Percentiles rank a stretch among this genome's conserved stretches.
Conservation (phyloP, 345 rosid species). For the Dipteronia dyeriana region DNA sequence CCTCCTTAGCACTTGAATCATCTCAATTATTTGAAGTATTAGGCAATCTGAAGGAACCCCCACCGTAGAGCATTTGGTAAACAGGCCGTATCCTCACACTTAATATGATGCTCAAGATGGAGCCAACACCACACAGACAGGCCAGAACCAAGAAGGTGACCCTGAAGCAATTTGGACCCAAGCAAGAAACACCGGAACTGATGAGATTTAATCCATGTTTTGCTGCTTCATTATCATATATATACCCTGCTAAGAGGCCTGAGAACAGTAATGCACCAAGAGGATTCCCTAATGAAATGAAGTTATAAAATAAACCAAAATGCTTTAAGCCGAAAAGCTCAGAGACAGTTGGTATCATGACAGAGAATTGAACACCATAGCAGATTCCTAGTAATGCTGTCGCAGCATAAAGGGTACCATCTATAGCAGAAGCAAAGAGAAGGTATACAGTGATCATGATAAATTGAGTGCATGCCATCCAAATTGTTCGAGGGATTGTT, state of each 20-base stretch:
- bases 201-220: conserved; percentile 36
- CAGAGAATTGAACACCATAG: conserved; percentile 62
- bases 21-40: conserved; percentile 40
- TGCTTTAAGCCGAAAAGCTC: conserved; percentile 69
- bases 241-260: conserved; percentile 60
- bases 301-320: conserved; percentile 56
- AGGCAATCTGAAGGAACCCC: conserved; percentile 59
- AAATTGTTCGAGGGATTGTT: conserved; percentile 55
- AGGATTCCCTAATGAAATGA: conserved; percentile 67
- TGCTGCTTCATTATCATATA: conserved; percentile 59
- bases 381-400: conserved; percentile 64
- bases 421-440: conserved; percentile 55
- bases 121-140: conserved; percentile 47
- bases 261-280: conserved; percentile 67
- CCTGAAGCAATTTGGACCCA: conserved; percentile 67
- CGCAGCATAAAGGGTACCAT: conserved; percentile 52
- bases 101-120: conserved; percentile 43
- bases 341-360: conserved; percentile 68
- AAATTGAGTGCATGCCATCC: conserved; percentile 57
- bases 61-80: conserved; percentile 57
- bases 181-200: conserved; percentile 40
- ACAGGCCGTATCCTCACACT: conserved; percentile 58
- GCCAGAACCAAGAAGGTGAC: conserved; percentile 64
- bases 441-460: conserved; percentile 55
- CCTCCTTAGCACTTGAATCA: neutral